Percentiles rank a stretch among this genome's conserved stretches.
Conservation (phyloP, 2,329 filamentous ascomycete species). For the Scedosporium aurantiacum region DNA sequence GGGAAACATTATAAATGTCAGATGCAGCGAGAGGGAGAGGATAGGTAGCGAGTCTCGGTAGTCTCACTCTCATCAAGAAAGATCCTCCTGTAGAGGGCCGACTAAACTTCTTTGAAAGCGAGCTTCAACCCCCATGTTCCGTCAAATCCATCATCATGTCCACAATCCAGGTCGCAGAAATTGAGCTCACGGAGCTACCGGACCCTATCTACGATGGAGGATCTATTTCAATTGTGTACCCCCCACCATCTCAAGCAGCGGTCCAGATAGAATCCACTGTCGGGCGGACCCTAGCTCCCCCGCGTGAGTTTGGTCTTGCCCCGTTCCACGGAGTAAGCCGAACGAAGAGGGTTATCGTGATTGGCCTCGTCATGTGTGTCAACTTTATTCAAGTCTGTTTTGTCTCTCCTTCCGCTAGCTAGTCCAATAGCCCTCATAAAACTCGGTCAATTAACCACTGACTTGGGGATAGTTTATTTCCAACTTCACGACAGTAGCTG, state of each 20-base stretch:
- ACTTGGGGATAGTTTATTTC: constrained; percentile 17
- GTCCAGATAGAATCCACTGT: neutral
- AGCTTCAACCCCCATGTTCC: too few relatives aligned
- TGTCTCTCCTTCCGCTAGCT: neutral
- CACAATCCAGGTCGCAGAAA: neutral
- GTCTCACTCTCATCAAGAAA: too few relatives aligned
- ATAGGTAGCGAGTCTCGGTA: too few relatives aligned
- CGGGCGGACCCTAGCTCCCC: neutral
- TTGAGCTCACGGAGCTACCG: neutral
- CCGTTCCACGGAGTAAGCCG: constrained; percentile 3
- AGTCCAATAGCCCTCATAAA: neutral
- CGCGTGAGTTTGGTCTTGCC: neutral
- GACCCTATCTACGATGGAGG: neutral
- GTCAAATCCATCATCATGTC: neutral
- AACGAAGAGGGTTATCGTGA: neutral
- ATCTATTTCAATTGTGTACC: neutral
- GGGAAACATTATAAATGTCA: too few relatives aligned
- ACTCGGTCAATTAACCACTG: neutral
- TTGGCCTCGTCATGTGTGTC: constrained; percentile 1
- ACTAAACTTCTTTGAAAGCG: too few relatives aligned
- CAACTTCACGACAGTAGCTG: constrained; percentile 19
- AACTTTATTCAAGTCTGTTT: constrained; percentile 1
- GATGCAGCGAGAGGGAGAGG: too few relatives aligned
- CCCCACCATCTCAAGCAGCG: neutral
- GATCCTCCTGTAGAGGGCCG: too few relatives aligned